Evolutionary conservation across 1,139 yeast species (phyloP), one percentile per base, ranked within the genome.

Genomic region (Hanseniaspora sp.): DNA sequence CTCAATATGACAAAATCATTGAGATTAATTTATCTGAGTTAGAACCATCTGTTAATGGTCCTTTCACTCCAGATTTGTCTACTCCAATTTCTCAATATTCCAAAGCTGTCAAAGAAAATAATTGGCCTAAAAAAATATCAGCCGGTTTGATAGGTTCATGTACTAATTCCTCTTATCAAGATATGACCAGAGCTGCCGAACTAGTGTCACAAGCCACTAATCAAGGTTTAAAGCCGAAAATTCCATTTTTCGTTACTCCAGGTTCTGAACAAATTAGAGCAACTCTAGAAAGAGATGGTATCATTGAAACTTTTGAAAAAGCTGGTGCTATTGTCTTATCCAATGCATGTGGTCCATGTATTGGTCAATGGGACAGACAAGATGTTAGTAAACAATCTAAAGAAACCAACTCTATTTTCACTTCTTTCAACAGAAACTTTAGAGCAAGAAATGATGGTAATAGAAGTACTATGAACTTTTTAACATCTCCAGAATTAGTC

Each of bases 201-300:
- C 75, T 92, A 58, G 87, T 90, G 59, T 76, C 74, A 59, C 95
- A 92, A 67, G 98, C 98, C 30, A 82, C 80, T 63, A 69, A 73
- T 6, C 88, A 77, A 37, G 98, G 98, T 9, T 76, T 92, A 63
- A 88, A 86, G 73, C 95, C 98, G 60, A 86, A 85, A 74, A 80
- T 85, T 56, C 95, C 95, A 55, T 90, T 86, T 70, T 85, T 85
- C 66, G 95, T 92, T 56, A 87, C 97, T 15, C 98, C 98, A 55
- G 98, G 98, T 62, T 86, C 96, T n/a, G 98, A 92, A 73, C 96
- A 88, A 72, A 86, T 92, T 63, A 81, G 97, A 69, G 97, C 98
- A 53, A 92, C 98, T 48, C 83, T 92, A 62, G 96, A 87, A 70
- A 81, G 96, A 69, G 97, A 92, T 67, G 97, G 97, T 17, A 75